Evolutionary conservation across 2,329 filamentous ascomycete species (phyloP).

Genomic region (Trichothecium sympodiale): DNA sequence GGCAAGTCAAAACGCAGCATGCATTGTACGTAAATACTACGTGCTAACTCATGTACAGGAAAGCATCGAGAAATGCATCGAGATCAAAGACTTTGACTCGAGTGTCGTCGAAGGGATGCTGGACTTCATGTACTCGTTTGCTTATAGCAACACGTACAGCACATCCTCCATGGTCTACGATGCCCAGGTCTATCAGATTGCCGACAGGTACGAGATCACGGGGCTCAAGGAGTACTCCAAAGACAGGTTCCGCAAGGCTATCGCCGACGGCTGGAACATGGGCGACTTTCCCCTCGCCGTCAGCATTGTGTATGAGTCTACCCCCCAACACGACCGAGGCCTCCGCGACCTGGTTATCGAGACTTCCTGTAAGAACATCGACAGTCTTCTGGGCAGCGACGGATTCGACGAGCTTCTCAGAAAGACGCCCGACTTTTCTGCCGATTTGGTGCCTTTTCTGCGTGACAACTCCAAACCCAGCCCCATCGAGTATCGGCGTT

Average conservation of each 20-base stretch:
- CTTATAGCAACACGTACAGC: conserved; percentile 6
- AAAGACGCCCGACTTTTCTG: conserved; percentile 6
- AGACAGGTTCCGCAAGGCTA: conserved; percentile 3
- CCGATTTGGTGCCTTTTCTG: conserved; percentile 6
- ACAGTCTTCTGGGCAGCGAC: conserved; percentile 4
- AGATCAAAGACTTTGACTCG: conserved; percentile 8
- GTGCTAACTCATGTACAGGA: conserved; percentile 4
- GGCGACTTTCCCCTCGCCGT: conserved; percentile 7
- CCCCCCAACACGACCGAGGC: conserved; percentile 4
- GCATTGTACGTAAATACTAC: not conserved
- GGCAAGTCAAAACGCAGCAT: not conserved
- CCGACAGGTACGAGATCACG: conserved; percentile 8
- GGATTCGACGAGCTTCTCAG: conserved; percentile 5
- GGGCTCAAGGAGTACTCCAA: conserved; percentile 4
- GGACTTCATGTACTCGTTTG: conserved; percentile 9
- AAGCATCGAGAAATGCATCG: conserved; percentile 6
- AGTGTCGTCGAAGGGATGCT: conserved; percentile 8
- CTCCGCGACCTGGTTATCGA: conserved; percentile 7
- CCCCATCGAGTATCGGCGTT: too few relatives aligned
- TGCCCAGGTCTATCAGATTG: conserved; percentile 8
- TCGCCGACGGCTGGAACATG: conserved; percentile 6
- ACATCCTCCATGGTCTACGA: conserved; percentile 6
- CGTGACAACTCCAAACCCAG: too few relatives aligned
- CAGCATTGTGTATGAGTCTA: conserved; percentile 5
- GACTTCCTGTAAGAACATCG: conserved; percentile 3